Conservation (phyloP, 257 asterid species). For the Handroanthus guayacan region DNA sequence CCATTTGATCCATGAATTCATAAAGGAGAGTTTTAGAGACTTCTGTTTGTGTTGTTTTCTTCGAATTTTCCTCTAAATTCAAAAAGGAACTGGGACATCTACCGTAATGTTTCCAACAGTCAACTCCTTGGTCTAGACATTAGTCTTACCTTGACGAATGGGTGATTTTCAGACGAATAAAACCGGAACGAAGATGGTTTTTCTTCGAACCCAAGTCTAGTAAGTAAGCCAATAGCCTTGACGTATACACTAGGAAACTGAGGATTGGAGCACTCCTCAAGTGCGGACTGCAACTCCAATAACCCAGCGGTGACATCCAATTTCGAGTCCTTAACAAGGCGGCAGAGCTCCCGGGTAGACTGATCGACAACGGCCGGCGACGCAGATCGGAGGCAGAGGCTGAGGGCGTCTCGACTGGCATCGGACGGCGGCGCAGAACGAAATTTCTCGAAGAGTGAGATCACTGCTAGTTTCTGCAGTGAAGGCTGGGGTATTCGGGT, state of each 20-base stretch:
- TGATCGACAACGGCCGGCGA: slow-evolving; percentile 84
- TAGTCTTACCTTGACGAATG: slow-evolving; percentile 71
- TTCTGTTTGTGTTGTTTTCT: neutral
- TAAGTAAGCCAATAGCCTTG: slow-evolving; percentile 77
- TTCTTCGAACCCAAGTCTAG: slow-evolving; percentile 64
- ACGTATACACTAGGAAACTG: slow-evolving; percentile 55
- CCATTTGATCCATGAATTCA: slow-evolving; percentile 1
- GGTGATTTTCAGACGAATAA: slow-evolving; percentile 66
- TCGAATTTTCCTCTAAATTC: neutral
- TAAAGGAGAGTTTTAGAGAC: neutral
- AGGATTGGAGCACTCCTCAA: slow-evolving; percentile 63
- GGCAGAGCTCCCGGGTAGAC: slow-evolving; percentile 79
- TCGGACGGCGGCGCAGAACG: slow-evolving; percentile 71
- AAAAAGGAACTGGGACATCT: neutral
- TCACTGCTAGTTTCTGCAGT: slow-evolving; percentile 82
- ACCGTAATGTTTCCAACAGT: neutral
- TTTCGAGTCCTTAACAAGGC: slow-evolving; percentile 81
- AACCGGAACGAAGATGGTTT: slow-evolving; percentile 57
- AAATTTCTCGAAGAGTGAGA: slow-evolving; percentile 75
- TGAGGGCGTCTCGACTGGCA: slow-evolving; percentile 71
- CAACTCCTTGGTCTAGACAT: slow-evolving; percentile 5
- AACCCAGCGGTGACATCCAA: slow-evolving; percentile 68
- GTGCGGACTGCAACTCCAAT: slow-evolving; percentile 89
- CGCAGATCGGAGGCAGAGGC: slow-evolving; percentile 75
- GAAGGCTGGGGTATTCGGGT: slow-evolving; percentile 85